These are phyloP conservation scores for Wickerhamiella qilinensis DNA, from an alignment of 805 yeast genomes.

Conservation along the genomic window DNA sequence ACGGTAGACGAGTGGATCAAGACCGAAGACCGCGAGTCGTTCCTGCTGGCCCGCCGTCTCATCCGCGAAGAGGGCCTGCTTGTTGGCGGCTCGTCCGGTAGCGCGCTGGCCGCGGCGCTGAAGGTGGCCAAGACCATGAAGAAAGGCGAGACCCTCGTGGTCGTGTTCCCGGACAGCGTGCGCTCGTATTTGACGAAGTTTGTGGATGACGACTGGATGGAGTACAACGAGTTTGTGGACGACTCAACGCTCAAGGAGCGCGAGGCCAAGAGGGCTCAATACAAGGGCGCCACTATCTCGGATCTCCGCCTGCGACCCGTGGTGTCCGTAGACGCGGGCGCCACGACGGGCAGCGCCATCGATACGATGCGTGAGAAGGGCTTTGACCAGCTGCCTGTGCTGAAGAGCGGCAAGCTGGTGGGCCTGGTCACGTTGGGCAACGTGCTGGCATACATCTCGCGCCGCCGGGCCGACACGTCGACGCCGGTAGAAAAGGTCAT, in stretches of 20 bases:
- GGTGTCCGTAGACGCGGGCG: slow-evolving; percentile 48
- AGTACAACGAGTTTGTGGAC: slow-evolving; percentile 56
- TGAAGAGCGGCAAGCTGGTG: slow-evolving; percentile 41
- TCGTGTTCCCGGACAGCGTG: slow-evolving; percentile 72
- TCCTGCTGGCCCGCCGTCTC: slow-evolving; percentile 64
- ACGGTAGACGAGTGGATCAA: slow-evolving; percentile 68
- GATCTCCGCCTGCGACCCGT: slow-evolving; percentile 68
- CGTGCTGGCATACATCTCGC: slow-evolving; percentile 49
- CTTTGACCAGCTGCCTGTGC: slow-evolving; percentile 74
- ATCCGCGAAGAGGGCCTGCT: slow-evolving; percentile 74
- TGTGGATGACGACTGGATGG: slow-evolving; percentile 86
- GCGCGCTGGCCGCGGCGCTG: slow-evolving; percentile 67
- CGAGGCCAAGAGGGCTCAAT: slow-evolving; percentile 23
- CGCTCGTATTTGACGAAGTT: slow-evolving; percentile 77
- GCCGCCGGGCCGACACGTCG: slow-evolving; percentile 38
- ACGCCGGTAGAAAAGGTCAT: slow-evolving; percentile 43
- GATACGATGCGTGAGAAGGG: slow-evolving; percentile 57
- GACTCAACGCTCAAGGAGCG: slow-evolving; percentile 28
- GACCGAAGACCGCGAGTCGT: slow-evolving; percentile 70
- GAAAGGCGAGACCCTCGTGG: slow-evolving; percentile 61
- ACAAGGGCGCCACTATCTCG: slow-evolving; percentile 41
- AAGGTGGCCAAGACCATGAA: slow-evolving; percentile 51
- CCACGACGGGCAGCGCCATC: slow-evolving; percentile 48
- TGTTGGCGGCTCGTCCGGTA: slow-evolving; percentile 83
- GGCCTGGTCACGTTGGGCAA: slow-evolving; percentile 68